Base-by-base conservation (phyloP, 2,329 filamentous ascomycete genomes). In the Ophiostoma angusticollis region DNA sequence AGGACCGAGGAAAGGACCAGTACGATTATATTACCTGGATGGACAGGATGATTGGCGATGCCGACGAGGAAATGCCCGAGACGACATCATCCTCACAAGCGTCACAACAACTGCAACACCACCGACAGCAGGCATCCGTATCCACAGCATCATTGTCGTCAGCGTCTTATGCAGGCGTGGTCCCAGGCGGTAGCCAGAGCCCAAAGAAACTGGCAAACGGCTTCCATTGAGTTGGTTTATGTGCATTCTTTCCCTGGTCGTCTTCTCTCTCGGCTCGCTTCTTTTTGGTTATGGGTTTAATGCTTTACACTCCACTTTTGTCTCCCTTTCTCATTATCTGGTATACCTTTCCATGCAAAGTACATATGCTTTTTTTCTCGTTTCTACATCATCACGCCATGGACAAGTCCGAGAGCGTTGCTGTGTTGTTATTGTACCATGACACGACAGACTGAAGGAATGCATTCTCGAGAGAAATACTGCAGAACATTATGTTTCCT, bases 11-110 rank as follows among this genome's bases (percentile, higher is more conserved):
- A 37, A 62, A 84, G 54, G 74, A 82, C 27, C 93, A 96, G 60
- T 98, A 80, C 58, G 91, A 98, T 61, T 98, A 98, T 63, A 86
- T 96, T 48, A 79, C 75, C 47, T 98, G 96, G 58, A 98, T 98
- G 91, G 81, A 95, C 59, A 82, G 80, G 55, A 68, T 91, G 61
- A 83, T 86, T 33, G 39, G 37, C 23, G 44, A 40, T n/a, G 21
- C n/a, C 31, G 17, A 9, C 9, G 11, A 34, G 31, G 31, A 38
- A 31, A 18, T 39, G 25, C 22, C 41, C 6, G 23, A 31, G 31
- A 21, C 37, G 9, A 24, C 33, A 5, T 27, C 32, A 4, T 13
- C 41, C 9, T 27, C 40, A 25, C 31, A 39, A 12, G 28, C 33
- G 11, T 36, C 37, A 14, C 33, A 11, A 21, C 34, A 24, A 13